phyloP scores from a whole-genome alignment of 2,329 filamentous ascomycete genomes.

The Phialophora chinensis region DNA sequence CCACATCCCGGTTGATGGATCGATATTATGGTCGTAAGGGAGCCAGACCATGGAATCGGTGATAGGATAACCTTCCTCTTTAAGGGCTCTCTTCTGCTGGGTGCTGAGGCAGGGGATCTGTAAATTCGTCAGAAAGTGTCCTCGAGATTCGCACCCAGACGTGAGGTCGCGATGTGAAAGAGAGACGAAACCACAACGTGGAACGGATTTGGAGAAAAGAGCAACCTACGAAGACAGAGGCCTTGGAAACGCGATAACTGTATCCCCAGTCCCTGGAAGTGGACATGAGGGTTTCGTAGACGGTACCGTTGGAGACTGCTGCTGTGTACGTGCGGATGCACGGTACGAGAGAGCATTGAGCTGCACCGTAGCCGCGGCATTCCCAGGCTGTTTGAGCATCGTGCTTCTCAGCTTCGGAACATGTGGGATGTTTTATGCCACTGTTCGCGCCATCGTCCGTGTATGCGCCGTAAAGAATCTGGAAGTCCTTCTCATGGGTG shows the following conservation, averaged over 20 bases:
- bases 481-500: slow-evolving; percentile 10
- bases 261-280: slow-evolving; percentile 6
- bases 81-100: neutral
- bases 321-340: slow-evolving; percentile 7
- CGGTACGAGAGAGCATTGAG: slow-evolving; percentile 5
- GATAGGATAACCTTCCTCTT: slow-evolving; percentile 1
- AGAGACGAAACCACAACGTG: neutral
- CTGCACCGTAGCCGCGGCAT: neutral
- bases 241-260: slow-evolving; percentile 7
- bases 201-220: neutral
- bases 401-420: neutral
- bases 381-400: neutral
- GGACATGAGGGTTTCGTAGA: slow-evolving; percentile 6
- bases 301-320: slow-evolving; percentile 5
- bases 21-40: slow-evolving; percentile 4
- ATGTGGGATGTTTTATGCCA: neutral
- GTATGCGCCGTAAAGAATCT: slow-evolving; percentile 1
- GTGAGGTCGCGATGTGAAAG: neutral
- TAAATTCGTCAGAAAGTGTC: slow-evolving; percentile 7
- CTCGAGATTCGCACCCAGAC: neutral
- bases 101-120: neutral
- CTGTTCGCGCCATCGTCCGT: neutral
- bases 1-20: slow-evolving; percentile 1
- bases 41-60: slow-evolving; percentile 1
- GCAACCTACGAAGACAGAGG: slow-evolving; percentile 3